phyloP scores from a whole-genome alignment of 139 green algal species.

The Closterium sp. region DNA sequence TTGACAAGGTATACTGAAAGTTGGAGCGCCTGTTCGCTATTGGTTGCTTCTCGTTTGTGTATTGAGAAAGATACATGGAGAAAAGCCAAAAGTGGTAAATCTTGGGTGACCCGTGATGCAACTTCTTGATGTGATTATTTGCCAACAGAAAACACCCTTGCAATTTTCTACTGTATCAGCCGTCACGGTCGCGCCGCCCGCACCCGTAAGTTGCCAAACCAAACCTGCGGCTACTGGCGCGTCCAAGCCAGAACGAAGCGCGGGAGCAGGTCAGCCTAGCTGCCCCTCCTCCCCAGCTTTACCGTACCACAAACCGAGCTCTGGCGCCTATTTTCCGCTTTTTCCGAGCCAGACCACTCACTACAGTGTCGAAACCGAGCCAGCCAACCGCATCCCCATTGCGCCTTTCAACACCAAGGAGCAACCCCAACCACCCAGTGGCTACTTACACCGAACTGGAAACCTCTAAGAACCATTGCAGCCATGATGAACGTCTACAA shows the following conservation, averaged over 20 bases:
- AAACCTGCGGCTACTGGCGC: not conserved
- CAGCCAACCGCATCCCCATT: too few species aligned
- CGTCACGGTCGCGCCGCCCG: too few species aligned
- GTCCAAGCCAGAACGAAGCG: not conserved
- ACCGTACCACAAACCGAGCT: not conserved
- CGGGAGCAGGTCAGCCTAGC: not conserved
- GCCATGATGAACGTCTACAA: too few species aligned
- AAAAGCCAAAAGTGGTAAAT: not conserved
- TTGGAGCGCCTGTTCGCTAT: not conserved
- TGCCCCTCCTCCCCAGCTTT: not conserved
- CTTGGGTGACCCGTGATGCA: not conserved
- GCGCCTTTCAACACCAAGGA: too few species aligned
- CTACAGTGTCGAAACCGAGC: not conserved
- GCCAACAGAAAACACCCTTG: not conserved
- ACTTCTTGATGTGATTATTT: too few species aligned
- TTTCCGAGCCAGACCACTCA: too few species aligned
- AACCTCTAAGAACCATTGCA: not conserved
- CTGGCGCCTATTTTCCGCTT: not conserved
- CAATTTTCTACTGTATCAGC: not conserved
- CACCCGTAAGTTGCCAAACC: not conserved
- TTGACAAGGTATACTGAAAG: too few species aligned
- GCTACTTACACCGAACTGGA: not conserved
- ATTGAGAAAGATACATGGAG: too few species aligned
- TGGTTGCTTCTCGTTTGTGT: not conserved
- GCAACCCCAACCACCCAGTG: not conserved